A percentile compares a stretch with the other conserved stretches of the same genome.
phyloP scores from a whole-genome alignment of 805 yeast genomes.

The Isabelozyma gotoi region DNA sequence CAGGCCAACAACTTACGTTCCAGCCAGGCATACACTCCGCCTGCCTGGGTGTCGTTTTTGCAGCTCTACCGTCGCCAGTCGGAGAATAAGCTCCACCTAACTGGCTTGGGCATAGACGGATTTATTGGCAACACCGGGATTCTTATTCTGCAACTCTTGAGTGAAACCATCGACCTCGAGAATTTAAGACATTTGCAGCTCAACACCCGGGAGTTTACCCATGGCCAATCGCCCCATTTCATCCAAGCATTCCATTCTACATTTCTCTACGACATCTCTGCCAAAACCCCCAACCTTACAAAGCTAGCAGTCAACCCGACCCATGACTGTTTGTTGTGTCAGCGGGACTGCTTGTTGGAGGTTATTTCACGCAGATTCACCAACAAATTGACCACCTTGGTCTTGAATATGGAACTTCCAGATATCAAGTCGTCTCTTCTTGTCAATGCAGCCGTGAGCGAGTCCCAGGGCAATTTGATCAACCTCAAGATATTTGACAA shows the following conservation, averaged over 20 bases:
- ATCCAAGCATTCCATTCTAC: conserved; percentile 4
- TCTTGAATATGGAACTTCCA: conserved; percentile 13
- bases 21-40: conserved; percentile 3
- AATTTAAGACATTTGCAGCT: conserved; percentile 12
- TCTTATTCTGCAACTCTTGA: conserved; percentile 7
- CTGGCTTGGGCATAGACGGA: conserved; percentile 20
- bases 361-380: conserved; percentile 5
- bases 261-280: conserved; percentile 10
- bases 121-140: conserved; percentile 14
- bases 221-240: conserved; percentile 14
- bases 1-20: conserved; percentile 4
- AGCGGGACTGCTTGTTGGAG: conserved; percentile 6
- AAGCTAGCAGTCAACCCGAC: conserved; percentile 15
- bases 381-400: conserved; percentile 9
- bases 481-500: conserved; percentile 14
- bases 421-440: conserved; percentile 6
- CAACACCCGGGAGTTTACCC: conserved; percentile 20
- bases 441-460: conserved; percentile 6
- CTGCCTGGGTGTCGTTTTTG: conserved; percentile 23
- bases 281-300: conserved; percentile 7
- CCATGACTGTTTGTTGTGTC: conserved; percentile 19
- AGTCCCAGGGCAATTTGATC: conserved; percentile 10
- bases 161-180: conserved; percentile 11
- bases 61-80: conserved; percentile 3
- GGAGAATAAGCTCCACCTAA: conserved; percentile 5